Evolutionary conservation across 441 rosid species (phyloP).

Genomic region (Euphorbia celastroides): DNA sequence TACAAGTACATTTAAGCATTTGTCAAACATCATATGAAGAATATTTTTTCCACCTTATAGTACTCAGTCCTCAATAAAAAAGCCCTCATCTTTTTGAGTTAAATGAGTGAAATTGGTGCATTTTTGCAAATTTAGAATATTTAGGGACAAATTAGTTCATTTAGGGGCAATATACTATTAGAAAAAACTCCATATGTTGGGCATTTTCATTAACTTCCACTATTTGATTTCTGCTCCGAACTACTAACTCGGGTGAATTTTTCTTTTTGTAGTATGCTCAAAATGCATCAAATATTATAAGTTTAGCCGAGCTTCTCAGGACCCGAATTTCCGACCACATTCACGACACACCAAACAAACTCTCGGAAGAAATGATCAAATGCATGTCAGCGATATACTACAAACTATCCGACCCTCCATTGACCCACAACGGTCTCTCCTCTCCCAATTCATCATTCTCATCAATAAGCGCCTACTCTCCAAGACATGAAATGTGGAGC

Average conservation of each 20-base stretch:
- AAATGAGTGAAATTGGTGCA: too few species aligned
- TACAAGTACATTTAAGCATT: too few species aligned
- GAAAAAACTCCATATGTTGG: conserved; percentile 12
- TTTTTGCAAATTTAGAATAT: too few species aligned
- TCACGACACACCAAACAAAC: conserved; percentile 78
- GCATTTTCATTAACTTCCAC: neutral
- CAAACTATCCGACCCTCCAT: conserved; percentile 86
- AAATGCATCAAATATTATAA: conserved; percentile 55
- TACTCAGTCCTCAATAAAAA: too few species aligned
- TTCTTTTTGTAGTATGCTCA: conserved; percentile 46
- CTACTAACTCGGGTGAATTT: neutral
- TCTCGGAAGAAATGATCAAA: conserved; percentile 88
- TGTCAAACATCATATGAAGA: too few species aligned
- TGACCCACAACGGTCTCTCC: conserved; percentile 45
- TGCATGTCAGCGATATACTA: conserved; percentile 84
- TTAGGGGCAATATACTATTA: too few species aligned
- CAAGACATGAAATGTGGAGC: conserved; percentile 72
- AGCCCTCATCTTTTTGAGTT: too few species aligned
- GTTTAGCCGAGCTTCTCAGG: conserved; percentile 93
- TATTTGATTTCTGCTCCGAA: neutral
- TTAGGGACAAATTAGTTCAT: too few species aligned
- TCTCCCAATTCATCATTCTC: conserved; percentile 79
- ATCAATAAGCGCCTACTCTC: conserved; percentile 65
- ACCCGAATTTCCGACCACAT: conserved; percentile 83
- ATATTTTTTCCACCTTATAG: too few species aligned